These are phyloP conservation scores for Drechslera avenae DNA, from an alignment of 2,329 filamentous ascomycete genomes.

Conservation along the genomic window DNA sequence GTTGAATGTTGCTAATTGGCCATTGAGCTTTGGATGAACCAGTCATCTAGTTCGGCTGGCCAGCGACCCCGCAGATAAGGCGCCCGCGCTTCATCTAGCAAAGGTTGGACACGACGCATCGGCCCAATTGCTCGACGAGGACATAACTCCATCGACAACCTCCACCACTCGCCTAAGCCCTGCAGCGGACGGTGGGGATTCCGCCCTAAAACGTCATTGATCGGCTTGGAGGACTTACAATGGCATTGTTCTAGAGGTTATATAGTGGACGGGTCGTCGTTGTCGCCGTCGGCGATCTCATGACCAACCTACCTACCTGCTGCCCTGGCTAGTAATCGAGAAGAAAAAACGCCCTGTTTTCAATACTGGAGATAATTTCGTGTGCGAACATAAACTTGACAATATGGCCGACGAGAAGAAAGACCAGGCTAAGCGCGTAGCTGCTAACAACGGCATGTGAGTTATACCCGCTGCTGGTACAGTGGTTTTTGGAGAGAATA, in stretches of 20 bases:
- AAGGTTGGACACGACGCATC: neutral
- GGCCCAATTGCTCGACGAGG: constrained; percentile 5
- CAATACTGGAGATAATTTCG: neutral
- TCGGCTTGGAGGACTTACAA: neutral
- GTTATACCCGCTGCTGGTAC: constrained; percentile 1
- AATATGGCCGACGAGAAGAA: constrained; percentile 30
- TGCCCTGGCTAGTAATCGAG: neutral
- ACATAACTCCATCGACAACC: neutral
- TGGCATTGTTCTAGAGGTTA: neutral
- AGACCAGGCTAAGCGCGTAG: constrained; percentile 19
- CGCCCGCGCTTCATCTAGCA: too few species aligned
- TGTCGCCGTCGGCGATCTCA: neutral
- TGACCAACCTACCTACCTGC: neutral
- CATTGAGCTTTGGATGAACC: too few species aligned
- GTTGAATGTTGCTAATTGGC: too few species aligned
- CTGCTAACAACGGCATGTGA: constrained; percentile 25
- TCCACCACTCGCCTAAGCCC: neutral
- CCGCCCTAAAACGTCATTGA: constrained; percentile 12
- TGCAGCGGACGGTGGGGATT: neutral
- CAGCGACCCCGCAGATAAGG: too few species aligned
- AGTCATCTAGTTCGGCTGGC: too few species aligned
- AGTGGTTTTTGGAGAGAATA: too few species aligned
- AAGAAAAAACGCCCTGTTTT: neutral
- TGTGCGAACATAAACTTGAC: neutral
- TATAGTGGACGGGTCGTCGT: neutral